These are phyloP conservation scores for Pseudogymnoascus sp. DNA, from an alignment of 2,329 filamentous ascomycete species.

Conservation along the genomic window DNA sequence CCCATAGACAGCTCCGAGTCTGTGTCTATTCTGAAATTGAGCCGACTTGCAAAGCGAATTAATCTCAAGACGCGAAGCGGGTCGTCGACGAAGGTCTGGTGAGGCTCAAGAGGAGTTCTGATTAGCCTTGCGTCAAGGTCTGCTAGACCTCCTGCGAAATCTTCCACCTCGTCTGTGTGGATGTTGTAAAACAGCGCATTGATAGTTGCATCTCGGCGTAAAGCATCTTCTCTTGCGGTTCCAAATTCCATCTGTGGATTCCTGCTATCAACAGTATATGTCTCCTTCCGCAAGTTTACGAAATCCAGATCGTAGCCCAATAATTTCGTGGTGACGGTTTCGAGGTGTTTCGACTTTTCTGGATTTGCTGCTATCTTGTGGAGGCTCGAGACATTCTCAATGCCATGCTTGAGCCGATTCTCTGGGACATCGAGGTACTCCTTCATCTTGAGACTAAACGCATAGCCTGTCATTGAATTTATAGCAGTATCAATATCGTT, in stretches of 20 bases:
- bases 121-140: conserved; percentile 72
- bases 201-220: conserved; percentile 84
- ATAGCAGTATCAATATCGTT: conserved; percentile 83
- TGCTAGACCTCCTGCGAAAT: conserved; percentile 71
- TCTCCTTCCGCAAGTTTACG: conserved; percentile 89
- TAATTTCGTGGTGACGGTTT: conserved; percentile 80
- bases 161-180: conserved; percentile 71
- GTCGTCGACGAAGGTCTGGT: conserved; percentile 91
- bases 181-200: conserved; percentile 97
- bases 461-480: conserved; percentile 75
- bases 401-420: conserved; percentile 55
- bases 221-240: conserved; percentile 81
- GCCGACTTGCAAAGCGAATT: conserved; percentile 81
- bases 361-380: conserved; percentile 90
- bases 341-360: conserved; percentile 93
- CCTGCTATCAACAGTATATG: conserved; percentile 79
- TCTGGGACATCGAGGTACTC: conserved; percentile 59
- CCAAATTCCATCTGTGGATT: conserved; percentile 93
- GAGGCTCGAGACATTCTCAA: conserved; percentile 62
- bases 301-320: conserved; percentile 87
- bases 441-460: conserved; percentile 64
- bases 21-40: conserved; percentile 71
- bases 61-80: conserved; percentile 80
- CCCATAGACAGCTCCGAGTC: conserved; percentile 68
- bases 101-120: conserved; percentile 77